These are phyloP conservation scores for Phytophthora pluvialis DNA, from an alignment of 352 stramenopile genomes.

Conservation along the genomic window DNA sequence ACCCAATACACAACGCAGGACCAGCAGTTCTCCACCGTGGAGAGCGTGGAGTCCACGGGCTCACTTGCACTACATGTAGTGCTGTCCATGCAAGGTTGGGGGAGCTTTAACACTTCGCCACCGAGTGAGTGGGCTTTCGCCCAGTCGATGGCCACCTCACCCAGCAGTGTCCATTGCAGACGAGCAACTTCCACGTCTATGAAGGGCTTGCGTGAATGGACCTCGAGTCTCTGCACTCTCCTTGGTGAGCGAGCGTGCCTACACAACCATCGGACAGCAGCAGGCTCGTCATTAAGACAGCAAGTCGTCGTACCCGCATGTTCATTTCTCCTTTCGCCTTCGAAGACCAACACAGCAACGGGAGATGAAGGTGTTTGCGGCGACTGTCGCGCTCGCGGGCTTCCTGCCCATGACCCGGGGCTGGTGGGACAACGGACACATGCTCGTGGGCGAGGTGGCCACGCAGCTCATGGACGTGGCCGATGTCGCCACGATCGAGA, in stretches of 20 bases:
- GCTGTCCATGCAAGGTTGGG: not conserved
- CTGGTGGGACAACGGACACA: constrained; percentile 78
- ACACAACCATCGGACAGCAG: constrained; percentile 11
- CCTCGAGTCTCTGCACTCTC: constrained; percentile 23
- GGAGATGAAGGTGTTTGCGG: constrained; percentile 45
- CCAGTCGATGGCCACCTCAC: constrained; percentile 9
- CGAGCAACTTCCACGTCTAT: constrained; percentile 30
- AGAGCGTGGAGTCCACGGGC: too few species aligned
- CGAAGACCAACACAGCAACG: not conserved
- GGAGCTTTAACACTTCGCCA: not conserved
- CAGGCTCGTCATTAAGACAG: not conserved
- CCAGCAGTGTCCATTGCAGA: constrained; percentile 28
- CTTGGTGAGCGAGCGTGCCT: constrained; percentile 18
- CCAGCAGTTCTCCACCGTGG: too few species aligned
- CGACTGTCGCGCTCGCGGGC: constrained; percentile 6
- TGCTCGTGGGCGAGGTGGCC: constrained; percentile 61
- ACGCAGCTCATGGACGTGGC: constrained; percentile 52
- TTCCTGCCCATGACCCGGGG: constrained; percentile 34
- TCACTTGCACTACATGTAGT: not conserved
- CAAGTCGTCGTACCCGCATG: not conserved
- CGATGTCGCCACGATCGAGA: constrained; percentile 58
- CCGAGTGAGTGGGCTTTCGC: constrained; percentile 2
- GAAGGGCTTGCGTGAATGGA: constrained; percentile 23
- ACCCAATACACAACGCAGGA: not conserved
- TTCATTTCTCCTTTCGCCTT: constrained; percentile 24